Evolutionary conservation across 2,329 filamentous ascomycete species (phyloP).

Genomic region (Ramularia collo-cygni): DNA sequence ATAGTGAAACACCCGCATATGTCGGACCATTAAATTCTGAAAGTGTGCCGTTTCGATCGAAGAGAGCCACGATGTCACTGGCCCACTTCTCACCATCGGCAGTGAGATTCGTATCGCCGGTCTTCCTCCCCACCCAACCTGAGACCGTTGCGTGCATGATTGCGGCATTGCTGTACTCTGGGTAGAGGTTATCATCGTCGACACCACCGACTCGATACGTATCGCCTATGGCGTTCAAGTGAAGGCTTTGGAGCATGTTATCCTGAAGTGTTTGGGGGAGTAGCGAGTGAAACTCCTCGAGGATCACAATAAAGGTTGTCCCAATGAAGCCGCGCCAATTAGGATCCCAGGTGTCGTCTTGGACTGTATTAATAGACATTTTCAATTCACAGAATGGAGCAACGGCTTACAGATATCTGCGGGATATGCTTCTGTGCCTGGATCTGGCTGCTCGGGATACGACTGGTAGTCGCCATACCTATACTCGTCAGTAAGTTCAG

Average conservation of each 20-base stretch:
- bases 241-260: slow-evolving; percentile 48
- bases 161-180: slow-evolving; percentile 53
- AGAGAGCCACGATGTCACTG: slow-evolving; percentile 50
- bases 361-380: no score
- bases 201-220: slow-evolving; percentile 55
- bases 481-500: no score
- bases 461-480: slow-evolving; percentile 47
- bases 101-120: slow-evolving; percentile 55
- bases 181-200: slow-evolving; percentile 56
- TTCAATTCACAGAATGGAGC: slow-evolving; percentile 18
- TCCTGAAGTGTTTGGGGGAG: slow-evolving; percentile 33
- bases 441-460: slow-evolving; percentile 51
- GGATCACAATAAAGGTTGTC: slow-evolving; percentile 50
- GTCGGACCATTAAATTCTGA: slow-evolving; percentile 59
- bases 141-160: slow-evolving; percentile 58
- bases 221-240: slow-evolving; percentile 52
- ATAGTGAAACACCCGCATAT: slow-evolving; percentile 56
- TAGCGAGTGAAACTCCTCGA: slow-evolving; percentile 52
- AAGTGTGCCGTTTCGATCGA: slow-evolving; percentile 49
- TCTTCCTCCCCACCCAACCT: slow-evolving; percentile 51
- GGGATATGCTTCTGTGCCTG: slow-evolving; percentile 47
- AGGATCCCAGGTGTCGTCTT: slow-evolving; percentile 20
- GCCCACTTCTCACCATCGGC: slow-evolving; percentile 50
- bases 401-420: slow-evolving; percentile 51
- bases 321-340: slow-evolving; percentile 60